phyloP scores from a whole-genome alignment of 352 stramenopile genomes.

The Phytopythium aichiense region DNA sequence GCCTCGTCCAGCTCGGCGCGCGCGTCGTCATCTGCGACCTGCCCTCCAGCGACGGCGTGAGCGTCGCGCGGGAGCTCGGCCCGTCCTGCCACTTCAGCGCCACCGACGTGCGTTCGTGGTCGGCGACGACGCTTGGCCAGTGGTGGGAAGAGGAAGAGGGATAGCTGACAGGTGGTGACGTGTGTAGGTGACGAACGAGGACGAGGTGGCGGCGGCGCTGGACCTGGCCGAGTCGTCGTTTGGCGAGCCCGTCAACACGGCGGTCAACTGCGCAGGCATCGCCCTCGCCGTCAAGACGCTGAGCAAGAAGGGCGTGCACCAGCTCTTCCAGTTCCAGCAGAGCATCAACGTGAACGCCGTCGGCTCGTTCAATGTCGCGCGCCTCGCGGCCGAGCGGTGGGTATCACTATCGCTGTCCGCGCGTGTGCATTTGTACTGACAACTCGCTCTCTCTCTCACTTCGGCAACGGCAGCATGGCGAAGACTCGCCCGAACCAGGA shows the following conservation, averaged over 20 bases:
- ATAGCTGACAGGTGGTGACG: not conserved
- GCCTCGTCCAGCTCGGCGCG: constrained; percentile 87
- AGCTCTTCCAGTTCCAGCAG: constrained; percentile 91
- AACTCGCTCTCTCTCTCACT: not conserved
- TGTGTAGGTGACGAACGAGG: constrained; percentile 88
- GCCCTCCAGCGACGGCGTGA: constrained; percentile 69
- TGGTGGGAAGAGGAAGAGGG: not conserved
- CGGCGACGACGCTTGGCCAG: not conserved
- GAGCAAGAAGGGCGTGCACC: constrained; percentile 90
- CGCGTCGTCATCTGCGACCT: constrained; percentile 93
- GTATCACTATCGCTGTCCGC: not conserved
- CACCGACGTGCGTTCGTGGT: constrained; percentile 49
- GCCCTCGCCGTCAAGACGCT: constrained; percentile 91
- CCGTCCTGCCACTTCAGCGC: constrained; percentile 78
- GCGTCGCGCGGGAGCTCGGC: constrained; percentile 72
- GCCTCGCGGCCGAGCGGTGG: constrained; percentile 92
- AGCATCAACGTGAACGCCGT: constrained; percentile 96
- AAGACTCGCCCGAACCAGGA: constrained; percentile 63
- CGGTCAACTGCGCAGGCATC: constrained; percentile 96
- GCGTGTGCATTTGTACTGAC: not conserved
- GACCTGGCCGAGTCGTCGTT: constrained; percentile 91
- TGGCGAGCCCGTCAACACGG: constrained; percentile 91
- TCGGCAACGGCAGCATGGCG: constrained; percentile 62
- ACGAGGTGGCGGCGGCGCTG: constrained; percentile 86
- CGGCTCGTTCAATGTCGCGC: constrained; percentile 97